A percentile compares a stretch with the other conserved stretches of the same genome.
These are phyloP conservation scores for Nannochloropsis salina DNA, from an alignment of 108 stramenopile genomes.

Conservation along the genomic window DNA sequence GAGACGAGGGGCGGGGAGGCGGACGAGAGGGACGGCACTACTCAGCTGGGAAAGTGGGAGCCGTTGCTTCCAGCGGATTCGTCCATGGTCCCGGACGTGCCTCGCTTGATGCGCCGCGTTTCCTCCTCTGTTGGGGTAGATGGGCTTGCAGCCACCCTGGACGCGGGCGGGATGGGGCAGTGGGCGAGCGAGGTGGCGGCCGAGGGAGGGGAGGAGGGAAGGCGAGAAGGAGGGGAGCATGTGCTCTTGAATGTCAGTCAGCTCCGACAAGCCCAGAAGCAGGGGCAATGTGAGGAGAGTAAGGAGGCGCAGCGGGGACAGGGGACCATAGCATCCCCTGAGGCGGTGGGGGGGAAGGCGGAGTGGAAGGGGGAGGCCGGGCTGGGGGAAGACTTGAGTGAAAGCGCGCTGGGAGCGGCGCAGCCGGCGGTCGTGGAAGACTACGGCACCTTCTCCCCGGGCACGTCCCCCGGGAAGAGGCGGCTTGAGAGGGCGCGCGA, in stretches of 20 bases:
- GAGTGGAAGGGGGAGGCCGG: not conserved
- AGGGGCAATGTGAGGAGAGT: not conserved
- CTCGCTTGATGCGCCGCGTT: not conserved
- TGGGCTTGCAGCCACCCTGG: not conserved
- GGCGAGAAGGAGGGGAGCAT: not conserved
- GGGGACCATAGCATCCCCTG: not conserved
- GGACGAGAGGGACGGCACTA: not conserved
- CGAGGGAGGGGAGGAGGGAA: not conserved
- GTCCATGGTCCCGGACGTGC: not conserved
- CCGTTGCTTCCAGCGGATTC: too few species aligned
- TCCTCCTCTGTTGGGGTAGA: not conserved
- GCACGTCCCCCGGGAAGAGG: not conserved
- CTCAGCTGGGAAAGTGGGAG: not conserved
- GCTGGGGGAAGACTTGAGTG: not conserved
- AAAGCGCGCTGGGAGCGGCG: not conserved
- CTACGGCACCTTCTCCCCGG: not conserved
- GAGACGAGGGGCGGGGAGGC: not conserved
- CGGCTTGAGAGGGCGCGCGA: not conserved
- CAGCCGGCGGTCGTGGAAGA: not conserved
- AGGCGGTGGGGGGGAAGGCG: not conserved
- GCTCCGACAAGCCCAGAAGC: not conserved
- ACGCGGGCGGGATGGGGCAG: not conserved
- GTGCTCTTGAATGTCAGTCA: not conserved
- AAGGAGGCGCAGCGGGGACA: not conserved
- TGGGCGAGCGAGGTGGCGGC: not conserved